Evolutionary conservation across 2,329 filamentous ascomycete genomes (phyloP), one percentile per base, ranked within the genome.

Genomic region (Didymella glomerata): DNA sequence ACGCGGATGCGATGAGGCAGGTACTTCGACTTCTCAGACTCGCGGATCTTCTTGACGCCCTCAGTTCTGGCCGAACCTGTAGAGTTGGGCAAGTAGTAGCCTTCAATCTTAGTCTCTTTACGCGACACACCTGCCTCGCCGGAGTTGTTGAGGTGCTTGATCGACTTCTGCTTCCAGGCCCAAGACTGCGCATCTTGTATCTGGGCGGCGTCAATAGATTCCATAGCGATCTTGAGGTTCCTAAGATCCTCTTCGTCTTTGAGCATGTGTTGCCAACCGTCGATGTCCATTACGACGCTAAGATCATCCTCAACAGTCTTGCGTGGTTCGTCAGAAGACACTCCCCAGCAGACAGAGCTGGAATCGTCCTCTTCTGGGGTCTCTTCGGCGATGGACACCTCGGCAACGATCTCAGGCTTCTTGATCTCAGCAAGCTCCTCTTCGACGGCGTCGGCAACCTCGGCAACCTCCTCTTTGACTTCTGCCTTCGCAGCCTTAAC

Each of bases 11-110:
- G 93, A 82, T 99, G 95, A 40, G 95, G 95, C 8, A 99, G 85
- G 74, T 99, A 99, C 75, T 97, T 97, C 27, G 93, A 97, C 81
- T 99, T 99, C 77, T 99, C 95, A 0, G 92, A 92, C 76, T 99
- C 96, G 62, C 96, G 85, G 56, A 99, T 98, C 82, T 94, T 96
- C 82, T 96, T 94, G 70, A 93, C 88, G 27, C 93, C 93, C 79
- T 99, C 93, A 0, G 95, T 97, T 56, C 95, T 87, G 56, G 95
- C 95, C 68, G 88, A 91, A 32, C 95, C 95, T 10, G 92, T 92
- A 0, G 84, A 62, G 66, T 97, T 99, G 0, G 91, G 88, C 40
- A 97, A 91, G 72, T 97, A 98, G 71, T 90, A 89, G 38, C 87
- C 87, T 63, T 84, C 78, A 57, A 90, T 88, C 64, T 81, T 82